Conservation (phyloP, 1,139 yeast genomes). For the Sugiyamaella pinicola region DNA sequence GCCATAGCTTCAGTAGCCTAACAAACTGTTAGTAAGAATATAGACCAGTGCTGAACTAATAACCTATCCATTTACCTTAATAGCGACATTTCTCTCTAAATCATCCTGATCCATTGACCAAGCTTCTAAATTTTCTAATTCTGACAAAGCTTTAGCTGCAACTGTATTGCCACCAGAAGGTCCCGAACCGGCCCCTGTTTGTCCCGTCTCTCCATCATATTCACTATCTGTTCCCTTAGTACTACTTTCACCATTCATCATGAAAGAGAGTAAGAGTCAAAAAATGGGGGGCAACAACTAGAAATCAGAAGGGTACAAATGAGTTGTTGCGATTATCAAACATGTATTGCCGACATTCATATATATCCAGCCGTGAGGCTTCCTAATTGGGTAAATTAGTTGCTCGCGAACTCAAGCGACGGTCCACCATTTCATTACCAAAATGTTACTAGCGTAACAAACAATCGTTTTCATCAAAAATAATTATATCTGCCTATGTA, state of each 20-base stretch:
- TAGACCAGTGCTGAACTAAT: background rate
- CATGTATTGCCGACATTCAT: background rate
- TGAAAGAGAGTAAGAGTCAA: background rate
- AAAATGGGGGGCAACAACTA: background rate
- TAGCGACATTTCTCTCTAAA: slow-evolving; percentile 70
- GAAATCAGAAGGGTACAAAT: background rate
- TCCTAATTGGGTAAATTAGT: background rate
- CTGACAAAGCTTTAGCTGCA: slow-evolving; percentile 11
- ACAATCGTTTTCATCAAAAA: too few relatives aligned
- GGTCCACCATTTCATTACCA: too few relatives aligned
- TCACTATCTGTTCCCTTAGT: background rate
- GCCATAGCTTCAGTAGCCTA: slow-evolving; percentile 66
- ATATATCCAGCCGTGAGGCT: background rate
- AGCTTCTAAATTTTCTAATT: slow-evolving; percentile 29
- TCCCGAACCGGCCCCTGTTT: background rate
- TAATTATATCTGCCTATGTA: too few relatives aligned
- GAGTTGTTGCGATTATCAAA: too few relatives aligned
- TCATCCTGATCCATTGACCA: slow-evolving; percentile 66
- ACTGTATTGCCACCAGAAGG: slow-evolving; percentile 2
- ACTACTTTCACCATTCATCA: background rate
- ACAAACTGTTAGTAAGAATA: slow-evolving; percentile 10
- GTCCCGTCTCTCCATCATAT: background rate
- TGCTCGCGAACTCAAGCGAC: too few relatives aligned
- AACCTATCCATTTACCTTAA: slow-evolving; percentile 34
- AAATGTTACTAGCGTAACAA: too few relatives aligned